phyloP scores from a whole-genome alignment of 495 filamentous ascomycete genomes.

The Aspergillus funiculosus region DNA sequence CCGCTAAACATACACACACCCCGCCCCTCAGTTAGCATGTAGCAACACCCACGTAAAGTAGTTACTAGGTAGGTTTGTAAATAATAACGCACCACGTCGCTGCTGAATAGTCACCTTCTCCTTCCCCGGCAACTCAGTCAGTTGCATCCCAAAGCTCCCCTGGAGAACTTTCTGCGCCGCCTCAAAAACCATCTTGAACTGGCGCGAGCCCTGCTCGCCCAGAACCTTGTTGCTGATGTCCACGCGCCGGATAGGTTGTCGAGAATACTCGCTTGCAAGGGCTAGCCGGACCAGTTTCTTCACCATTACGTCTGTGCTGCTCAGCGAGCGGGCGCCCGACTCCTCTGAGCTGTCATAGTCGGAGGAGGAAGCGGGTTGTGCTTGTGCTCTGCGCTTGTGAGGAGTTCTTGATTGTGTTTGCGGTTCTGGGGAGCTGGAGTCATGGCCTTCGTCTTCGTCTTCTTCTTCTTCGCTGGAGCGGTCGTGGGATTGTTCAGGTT shows the following conservation, averaged over 20 bases:
- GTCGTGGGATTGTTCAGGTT: slow-evolving; percentile 6
- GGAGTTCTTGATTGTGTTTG: slow-evolving; percentile 3
- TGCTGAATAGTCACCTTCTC: slow-evolving; percentile 75
- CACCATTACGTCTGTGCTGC: slow-evolving; percentile 58
- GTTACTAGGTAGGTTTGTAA: not conserved
- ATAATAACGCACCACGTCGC: slow-evolving; percentile 56
- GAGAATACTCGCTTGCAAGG: slow-evolving; percentile 79
- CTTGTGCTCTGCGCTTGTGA: slow-evolving; percentile 14
- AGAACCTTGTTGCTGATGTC: slow-evolving; percentile 69
- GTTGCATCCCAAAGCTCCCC: slow-evolving; percentile 74
- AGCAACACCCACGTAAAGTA: not conserved
- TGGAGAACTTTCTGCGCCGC: slow-evolving; percentile 59
- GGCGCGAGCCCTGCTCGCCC: slow-evolving; percentile 37
- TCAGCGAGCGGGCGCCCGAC: slow-evolving; percentile 25
- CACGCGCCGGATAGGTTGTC: slow-evolving; percentile 65
- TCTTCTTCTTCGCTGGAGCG: slow-evolving; percentile 4
- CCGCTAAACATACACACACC: slow-evolving; percentile 40
- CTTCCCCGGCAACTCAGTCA: slow-evolving; percentile 69
- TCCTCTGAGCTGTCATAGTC: slow-evolving; percentile 26
- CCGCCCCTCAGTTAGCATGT: not conserved
- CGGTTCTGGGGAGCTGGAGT: slow-evolving; percentile 4
- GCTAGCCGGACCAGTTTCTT: slow-evolving; percentile 92
- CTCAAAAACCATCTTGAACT: slow-evolving; percentile 66
- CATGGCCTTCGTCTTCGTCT: too few species aligned
- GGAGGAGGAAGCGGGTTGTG: slow-evolving; percentile 8